Evolutionary conservation across 1,284 basidiomycete genomes (phyloP).

Genomic region (Volvariella surrecta): DNA sequence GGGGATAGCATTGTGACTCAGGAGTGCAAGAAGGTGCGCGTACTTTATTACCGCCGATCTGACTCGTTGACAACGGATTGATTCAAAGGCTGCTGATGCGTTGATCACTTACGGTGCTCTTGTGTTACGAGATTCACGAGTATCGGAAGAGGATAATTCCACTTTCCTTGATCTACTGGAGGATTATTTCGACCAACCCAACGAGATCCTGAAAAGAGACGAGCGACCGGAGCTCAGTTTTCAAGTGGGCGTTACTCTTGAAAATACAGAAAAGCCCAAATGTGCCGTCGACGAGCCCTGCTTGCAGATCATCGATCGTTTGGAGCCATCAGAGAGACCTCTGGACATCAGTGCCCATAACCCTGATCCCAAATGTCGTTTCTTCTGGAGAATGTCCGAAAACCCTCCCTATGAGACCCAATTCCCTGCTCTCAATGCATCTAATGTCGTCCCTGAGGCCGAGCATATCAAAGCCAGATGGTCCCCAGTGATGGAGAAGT

Average conservation of each 20-base stretch:
- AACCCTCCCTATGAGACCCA: conserved; percentile 69
- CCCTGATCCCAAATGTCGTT: conserved; percentile 88
- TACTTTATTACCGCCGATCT: conserved; percentile 1
- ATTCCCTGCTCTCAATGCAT: conserved; percentile 68
- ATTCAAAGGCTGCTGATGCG: conserved; percentile 67
- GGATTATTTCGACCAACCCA: conserved; percentile 80
- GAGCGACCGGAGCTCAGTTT: conserved; percentile 74
- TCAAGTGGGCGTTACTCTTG: conserved; percentile 81
- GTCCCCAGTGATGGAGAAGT: conserved; percentile 66
- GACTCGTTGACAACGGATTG: conserved; percentile 6
- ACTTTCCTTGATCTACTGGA: conserved; percentile 76
- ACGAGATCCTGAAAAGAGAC: conserved; percentile 56
- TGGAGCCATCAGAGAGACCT: conserved; percentile 73
- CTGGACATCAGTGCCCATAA: conserved; percentile 71
- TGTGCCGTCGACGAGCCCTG: conserved; percentile 75
- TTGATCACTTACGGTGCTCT: conserved; percentile 78
- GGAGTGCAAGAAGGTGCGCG: conserved; percentile 60
- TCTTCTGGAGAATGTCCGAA: conserved; percentile 85
- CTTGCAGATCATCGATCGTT: conserved; percentile 56
- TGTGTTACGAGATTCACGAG: conserved; percentile 74
- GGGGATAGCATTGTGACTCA: conserved; percentile 37
- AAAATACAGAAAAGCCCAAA: conserved; percentile 90
- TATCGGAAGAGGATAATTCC: conserved; percentile 74
- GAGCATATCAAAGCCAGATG: conserved; percentile 49
- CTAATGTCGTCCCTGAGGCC: conserved; percentile 70